Conservation (phyloP, 805 yeast species). For the Saccharomycopsis synnaedendra region DNA sequence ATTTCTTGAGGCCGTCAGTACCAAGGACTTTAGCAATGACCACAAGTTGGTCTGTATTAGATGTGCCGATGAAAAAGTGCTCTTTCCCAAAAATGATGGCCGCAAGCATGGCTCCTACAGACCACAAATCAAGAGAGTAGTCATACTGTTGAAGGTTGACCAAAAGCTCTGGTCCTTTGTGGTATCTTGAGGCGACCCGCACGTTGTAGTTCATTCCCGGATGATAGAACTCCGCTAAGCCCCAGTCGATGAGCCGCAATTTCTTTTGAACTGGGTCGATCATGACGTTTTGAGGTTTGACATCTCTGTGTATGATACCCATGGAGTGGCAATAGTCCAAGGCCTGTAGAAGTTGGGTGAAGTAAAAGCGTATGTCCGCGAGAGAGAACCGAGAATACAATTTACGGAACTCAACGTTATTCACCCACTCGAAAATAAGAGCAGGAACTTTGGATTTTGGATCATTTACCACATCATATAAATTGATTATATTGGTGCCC, state of each 20-base stretch:
- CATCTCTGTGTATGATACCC: conserved; percentile 96
- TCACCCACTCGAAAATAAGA: conserved; percentile 71
- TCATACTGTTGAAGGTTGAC: conserved; percentile 83
- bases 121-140: conserved; percentile 88
- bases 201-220: conserved; percentile 84
- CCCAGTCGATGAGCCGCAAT: conserved; percentile 88
- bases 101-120: conserved; percentile 87
- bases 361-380: conserved; percentile 69
- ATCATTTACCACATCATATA: conserved; percentile 76
- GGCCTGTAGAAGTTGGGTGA: conserved; percentile 71
- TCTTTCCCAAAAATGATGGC: conserved; percentile 84
- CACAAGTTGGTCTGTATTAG: conserved; percentile 83
- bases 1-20: conserved; percentile 62
- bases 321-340: conserved; percentile 84
- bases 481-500: conserved; percentile 70
- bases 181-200: conserved; percentile 86
- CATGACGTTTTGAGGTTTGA: conserved; percentile 93
- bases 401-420: conserved; percentile 72
- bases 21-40: conserved; percentile 85
- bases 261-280: conserved; percentile 67
- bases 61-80: conserved; percentile 85
- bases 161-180: conserved; percentile 86
- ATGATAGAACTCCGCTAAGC: conserved; percentile 89
- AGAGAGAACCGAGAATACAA: conserved; percentile 72
- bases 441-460: conserved; percentile 77